Conservation (phyloP, 2,329 filamentous ascomycete genomes). For the Colletotrichum liriopes region DNA sequence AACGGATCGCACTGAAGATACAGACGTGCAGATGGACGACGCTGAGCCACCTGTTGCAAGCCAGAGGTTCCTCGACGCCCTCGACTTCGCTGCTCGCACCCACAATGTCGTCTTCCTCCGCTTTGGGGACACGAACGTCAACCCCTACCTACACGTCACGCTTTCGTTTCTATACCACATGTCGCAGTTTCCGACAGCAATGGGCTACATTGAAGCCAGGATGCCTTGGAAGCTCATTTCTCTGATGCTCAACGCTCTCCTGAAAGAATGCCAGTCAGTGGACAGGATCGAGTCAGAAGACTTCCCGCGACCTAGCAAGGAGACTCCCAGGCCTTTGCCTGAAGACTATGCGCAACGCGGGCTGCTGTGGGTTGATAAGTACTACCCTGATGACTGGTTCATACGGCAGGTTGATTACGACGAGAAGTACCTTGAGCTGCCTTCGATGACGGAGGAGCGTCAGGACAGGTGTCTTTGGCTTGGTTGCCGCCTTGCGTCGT, state of each 20-base stretch:
- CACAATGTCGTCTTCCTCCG: constrained; percentile 65
- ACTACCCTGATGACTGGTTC: constrained; percentile 75
- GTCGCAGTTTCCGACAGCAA: constrained; percentile 57
- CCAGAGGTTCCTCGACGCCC: constrained; percentile 48
- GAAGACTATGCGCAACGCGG: constrained; percentile 80
- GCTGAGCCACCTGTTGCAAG: neutral
- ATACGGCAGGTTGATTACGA: constrained; percentile 73
- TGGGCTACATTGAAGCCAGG: constrained; percentile 58
- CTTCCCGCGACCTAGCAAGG: constrained; percentile 65
- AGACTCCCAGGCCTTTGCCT: constrained; percentile 70
- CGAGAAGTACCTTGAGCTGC: constrained; percentile 74
- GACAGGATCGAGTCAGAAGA: constrained; percentile 49
- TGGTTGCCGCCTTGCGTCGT: constrained; percentile 62
- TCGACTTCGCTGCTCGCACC: constrained; percentile 60
- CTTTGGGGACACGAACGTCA: constrained; percentile 70
- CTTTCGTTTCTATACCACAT: constrained; percentile 72
- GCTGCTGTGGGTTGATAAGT: constrained; percentile 71
- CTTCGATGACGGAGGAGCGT: constrained; percentile 68
- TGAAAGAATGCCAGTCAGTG: constrained; percentile 25
- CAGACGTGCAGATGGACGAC: neutral
- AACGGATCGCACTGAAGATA: neutral
- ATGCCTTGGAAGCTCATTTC: constrained; percentile 70
- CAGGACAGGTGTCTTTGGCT: constrained; percentile 69
- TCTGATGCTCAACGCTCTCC: constrained; percentile 57
- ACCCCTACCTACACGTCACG: constrained; percentile 75